A percentile compares a stretch with the other conserved stretches of the same genome.
These are phyloP conservation scores for Trichosporon asahii DNA, from an alignment of 1,284 basidiomycete genomes.

Conservation along the genomic window DNA sequence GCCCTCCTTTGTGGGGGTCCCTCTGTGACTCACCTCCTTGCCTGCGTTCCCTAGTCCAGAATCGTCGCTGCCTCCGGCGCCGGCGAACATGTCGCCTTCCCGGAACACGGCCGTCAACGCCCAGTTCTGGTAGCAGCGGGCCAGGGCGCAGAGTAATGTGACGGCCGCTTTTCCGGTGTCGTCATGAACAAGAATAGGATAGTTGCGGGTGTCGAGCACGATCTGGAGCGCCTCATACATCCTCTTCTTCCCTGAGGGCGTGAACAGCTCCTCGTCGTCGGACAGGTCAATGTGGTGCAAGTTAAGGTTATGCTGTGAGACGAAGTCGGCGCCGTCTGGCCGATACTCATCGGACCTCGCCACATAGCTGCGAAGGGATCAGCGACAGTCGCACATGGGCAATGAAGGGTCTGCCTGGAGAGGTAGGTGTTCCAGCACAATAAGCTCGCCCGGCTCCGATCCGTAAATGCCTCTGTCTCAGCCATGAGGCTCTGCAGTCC, in stretches of 20 bases:
- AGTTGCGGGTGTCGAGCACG: constrained; percentile 42
- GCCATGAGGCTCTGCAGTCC: neutral
- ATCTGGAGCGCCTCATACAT: constrained; percentile 29
- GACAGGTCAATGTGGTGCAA: constrained; percentile 40
- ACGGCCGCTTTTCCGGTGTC: constrained; percentile 47
- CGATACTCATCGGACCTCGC: constrained; percentile 41
- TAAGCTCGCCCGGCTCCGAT: neutral
- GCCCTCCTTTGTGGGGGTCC: constrained; percentile 32
- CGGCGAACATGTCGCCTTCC: constrained; percentile 50
- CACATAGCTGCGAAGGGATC: constrained; percentile 36
- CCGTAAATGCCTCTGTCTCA: neutral
- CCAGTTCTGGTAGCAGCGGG: constrained; percentile 45
- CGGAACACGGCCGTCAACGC: constrained; percentile 44
- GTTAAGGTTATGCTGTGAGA: constrained; percentile 28
- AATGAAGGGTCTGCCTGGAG: neutral
- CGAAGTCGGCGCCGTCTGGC: constrained; percentile 42
- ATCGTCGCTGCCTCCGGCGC: constrained; percentile 47
- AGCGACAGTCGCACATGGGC: neutral
- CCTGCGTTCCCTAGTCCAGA: constrained; percentile 45
- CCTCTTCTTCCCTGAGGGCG: constrained; percentile 18
- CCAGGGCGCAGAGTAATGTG: constrained; percentile 40
- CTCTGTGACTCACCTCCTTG: constrained; percentile 36
- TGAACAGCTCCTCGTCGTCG: constrained; percentile 39
- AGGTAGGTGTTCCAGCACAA: neutral
- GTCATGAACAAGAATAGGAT: constrained; percentile 47